Conservation (phyloP, 2,329 filamentous ascomycete genomes). For the Scytalidium sp. region DNA sequence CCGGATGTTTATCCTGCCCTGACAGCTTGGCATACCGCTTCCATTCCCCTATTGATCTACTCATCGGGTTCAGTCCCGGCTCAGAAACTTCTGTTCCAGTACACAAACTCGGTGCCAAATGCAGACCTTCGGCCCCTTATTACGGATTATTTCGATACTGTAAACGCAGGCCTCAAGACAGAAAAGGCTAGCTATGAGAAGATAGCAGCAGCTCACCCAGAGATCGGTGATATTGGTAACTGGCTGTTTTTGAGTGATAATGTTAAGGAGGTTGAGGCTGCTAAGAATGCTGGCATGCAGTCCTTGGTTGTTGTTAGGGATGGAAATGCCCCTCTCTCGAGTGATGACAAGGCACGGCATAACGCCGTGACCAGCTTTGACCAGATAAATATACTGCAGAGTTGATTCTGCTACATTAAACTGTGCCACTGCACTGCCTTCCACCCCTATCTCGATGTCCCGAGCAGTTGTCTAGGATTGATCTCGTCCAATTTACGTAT, state of each 20-base stretch:
- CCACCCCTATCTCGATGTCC: no score
- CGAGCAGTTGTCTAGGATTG: no score
- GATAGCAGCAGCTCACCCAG: constrained; percentile 17
- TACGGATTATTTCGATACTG: constrained; percentile 72
- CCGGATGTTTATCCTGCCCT: constrained; percentile 68
- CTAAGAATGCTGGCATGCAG: constrained; percentile 59
- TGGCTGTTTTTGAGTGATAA: constrained; percentile 85
- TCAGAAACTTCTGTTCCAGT: constrained; percentile 75
- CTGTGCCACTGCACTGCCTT: background rate
- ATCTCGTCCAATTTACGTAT: no score
- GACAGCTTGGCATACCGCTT: constrained; percentile 53
- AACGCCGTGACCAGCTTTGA: constrained; percentile 25
- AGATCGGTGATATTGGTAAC: constrained; percentile 43
- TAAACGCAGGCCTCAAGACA: constrained; percentile 74
- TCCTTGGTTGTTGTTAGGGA: constrained; percentile 62
- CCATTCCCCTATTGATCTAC: constrained; percentile 67
- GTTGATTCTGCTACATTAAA: background rate
- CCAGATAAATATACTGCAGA: constrained; percentile 8
- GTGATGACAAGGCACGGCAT: constrained; percentile 36
- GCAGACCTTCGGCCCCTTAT: constrained; percentile 59
- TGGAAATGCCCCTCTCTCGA: constrained; percentile 64
- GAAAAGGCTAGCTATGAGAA: constrained; percentile 61
- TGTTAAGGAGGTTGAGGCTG: constrained; percentile 64
- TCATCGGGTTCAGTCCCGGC: constrained; percentile 78
- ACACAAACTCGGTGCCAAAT: constrained; percentile 48